phyloP scores from a whole-genome alignment of 2,329 filamentous ascomycete species.

The Dissoconium aciculare region DNA sequence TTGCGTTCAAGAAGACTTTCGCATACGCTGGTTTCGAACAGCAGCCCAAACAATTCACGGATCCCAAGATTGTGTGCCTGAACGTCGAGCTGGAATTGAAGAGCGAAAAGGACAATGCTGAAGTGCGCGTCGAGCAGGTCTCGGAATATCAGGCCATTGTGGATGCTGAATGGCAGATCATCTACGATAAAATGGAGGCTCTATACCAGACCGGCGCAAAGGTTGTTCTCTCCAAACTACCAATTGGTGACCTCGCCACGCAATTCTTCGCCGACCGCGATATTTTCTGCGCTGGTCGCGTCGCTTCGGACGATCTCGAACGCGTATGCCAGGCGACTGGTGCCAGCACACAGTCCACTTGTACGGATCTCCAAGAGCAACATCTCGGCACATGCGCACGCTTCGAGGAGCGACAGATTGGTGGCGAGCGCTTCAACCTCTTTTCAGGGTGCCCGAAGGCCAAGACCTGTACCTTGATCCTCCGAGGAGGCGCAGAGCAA shows the following conservation, averaged over 20 bases:
- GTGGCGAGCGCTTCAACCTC: conserved; percentile 94
- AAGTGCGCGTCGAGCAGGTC: conserved; percentile 94
- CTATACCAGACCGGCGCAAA: conserved; percentile 88
- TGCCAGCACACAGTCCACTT: conserved; percentile 84
- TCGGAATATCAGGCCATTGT: conserved; percentile 99
- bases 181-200: conserved; percentile 97
- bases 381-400: conserved; percentile 79
- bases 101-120: conserved; percentile 97
- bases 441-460: conserved; percentile 91
- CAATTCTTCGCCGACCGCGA: conserved; percentile 93
- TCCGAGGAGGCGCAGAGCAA: conserved; percentile 92
- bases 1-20: conserved; percentile 99
- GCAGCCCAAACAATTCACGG: conserved; percentile 86
- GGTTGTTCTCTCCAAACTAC: conserved; percentile 91
- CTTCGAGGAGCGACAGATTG: conserved; percentile 95
- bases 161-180: conserved; percentile 98
- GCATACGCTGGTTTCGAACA: conserved; percentile 98
- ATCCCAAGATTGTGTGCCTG: conserved; percentile 92
- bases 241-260: conserved; percentile 92
- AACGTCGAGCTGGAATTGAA: conserved; percentile 98
- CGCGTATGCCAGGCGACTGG: conserved; percentile 90
- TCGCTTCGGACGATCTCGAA: conserved; percentile 83
- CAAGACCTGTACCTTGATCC: conserved; percentile 90
- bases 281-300: conserved; percentile 93
- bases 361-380: conserved; percentile 78